phyloP scores from a whole-genome alignment of 306 rosid species.

The Glycyrrhiza uralensis region DNA sequence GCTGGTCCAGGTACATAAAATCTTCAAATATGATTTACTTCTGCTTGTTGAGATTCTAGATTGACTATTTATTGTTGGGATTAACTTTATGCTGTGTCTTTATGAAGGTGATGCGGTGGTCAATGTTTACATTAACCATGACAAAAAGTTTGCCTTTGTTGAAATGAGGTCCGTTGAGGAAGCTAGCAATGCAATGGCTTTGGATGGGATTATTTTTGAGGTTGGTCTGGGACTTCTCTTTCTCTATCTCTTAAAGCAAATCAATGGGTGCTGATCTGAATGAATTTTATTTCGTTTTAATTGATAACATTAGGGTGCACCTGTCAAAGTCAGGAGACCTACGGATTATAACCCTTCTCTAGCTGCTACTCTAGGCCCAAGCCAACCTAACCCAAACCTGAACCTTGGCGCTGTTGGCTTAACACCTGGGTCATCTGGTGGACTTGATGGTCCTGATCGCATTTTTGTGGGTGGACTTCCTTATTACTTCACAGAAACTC shows the following conservation, averaged over 20 bases:
- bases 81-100: constrained; percentile 10
- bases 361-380: constrained; percentile 98
- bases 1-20: constrained; percentile 83
- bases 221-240: constrained; percentile 22
- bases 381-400: constrained; percentile 96
- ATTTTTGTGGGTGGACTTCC: constrained; percentile 99
- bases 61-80: not conserved
- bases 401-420: constrained; percentile 87
- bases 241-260: not conserved
- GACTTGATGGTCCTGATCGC: constrained; percentile 99
- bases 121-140: constrained; percentile 96
- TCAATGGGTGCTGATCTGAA: not conserved
- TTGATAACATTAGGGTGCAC: constrained; percentile 68
- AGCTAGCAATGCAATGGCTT: constrained; percentile 99
- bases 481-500: constrained; percentile 89
- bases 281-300: not conserved
- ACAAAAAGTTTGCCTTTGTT: constrained; percentile 95
- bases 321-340: constrained; percentile 98
- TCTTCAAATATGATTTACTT: not conserved
- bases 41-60: not conserved
- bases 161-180: constrained; percentile 99
- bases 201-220: constrained; percentile 99
- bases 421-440: constrained; percentile 98
- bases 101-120: constrained; percentile 93
- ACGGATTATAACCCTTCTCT: constrained; percentile 96